These are phyloP conservation scores for Hyphopichia homilentoma DNA, from an alignment of 805 yeast genomes.

Conservation along the genomic window DNA sequence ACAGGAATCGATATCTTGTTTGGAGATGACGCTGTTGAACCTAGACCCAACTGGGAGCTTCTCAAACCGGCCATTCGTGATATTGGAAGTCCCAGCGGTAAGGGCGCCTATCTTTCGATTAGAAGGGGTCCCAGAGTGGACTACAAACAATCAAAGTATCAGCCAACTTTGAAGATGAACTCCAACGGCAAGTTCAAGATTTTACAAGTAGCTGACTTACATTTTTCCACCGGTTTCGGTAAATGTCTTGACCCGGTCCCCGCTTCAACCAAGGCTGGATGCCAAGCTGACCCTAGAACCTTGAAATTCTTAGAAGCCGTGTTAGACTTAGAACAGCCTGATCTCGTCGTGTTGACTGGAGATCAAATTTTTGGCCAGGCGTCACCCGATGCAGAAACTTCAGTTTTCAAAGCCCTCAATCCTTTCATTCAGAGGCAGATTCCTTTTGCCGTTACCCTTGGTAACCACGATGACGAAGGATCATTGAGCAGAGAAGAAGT, in stretches of 20 bases:
- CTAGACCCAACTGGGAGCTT: slow-evolving; percentile 67
- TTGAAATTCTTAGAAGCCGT: slow-evolving; percentile 55
- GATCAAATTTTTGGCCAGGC: slow-evolving; percentile 85
- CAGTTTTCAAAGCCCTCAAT: slow-evolving; percentile 69
- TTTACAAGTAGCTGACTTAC: slow-evolving; percentile 87
- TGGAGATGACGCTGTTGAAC: slow-evolving; percentile 72
- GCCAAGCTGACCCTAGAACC: slow-evolving; percentile 80
- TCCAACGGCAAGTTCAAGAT: slow-evolving; percentile 62
- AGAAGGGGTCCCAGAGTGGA: slow-evolving; percentile 32
- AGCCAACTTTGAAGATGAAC: slow-evolving; percentile 32
- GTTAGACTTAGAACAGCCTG: slow-evolving; percentile 75
- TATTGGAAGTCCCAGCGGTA: slow-evolving; percentile 14
- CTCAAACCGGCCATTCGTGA: slow-evolving; percentile 20
- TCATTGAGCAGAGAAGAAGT: slow-evolving; percentile 55
- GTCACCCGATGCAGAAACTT: slow-evolving; percentile 77
- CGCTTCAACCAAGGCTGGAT: slow-evolving; percentile 39
- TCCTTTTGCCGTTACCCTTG: slow-evolving; percentile 84
- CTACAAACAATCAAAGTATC: slow-evolving; percentile 19
- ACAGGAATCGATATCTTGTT: slow-evolving; percentile 66
- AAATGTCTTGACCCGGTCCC: slow-evolving; percentile 74
- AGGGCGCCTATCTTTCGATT: slow-evolving; percentile 26
- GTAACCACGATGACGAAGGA: slow-evolving; percentile 95
- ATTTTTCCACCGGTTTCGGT: slow-evolving; percentile 83
- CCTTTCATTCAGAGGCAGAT: slow-evolving; percentile 66
- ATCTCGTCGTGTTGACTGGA: slow-evolving; percentile 83